Conservation (phyloP, 441 rosid genomes). For the Eruca vesicaria region DNA sequence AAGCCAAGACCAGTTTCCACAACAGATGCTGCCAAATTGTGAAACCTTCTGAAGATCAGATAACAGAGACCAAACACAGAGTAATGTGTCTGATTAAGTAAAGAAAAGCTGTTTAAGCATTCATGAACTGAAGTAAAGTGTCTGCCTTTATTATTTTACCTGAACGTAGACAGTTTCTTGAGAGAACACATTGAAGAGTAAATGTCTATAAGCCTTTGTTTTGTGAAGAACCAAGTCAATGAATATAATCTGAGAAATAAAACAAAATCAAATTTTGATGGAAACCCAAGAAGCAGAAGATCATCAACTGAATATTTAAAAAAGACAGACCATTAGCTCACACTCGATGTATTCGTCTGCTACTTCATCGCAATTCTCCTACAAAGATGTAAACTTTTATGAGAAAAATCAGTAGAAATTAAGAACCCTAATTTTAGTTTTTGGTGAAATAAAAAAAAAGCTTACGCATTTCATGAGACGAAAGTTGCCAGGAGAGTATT, state of each 20-base stretch:
- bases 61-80: not conserved
- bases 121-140: not conserved
- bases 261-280: not conserved
- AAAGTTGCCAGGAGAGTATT: constrained; percentile 67
- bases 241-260: constrained; percentile 51
- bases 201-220: constrained; percentile 67
- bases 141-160: constrained; percentile 35
- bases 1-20: constrained; percentile 55
- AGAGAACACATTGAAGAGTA: constrained; percentile 59
- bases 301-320: not conserved
- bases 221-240: constrained; percentile 83
- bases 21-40: constrained; percentile 54
- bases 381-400: not conserved
- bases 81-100: not conserved
- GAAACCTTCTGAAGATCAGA: constrained; percentile 24
- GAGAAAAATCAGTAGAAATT: not conserved
- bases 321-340: constrained; percentile 61
- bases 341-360: constrained; percentile 78
- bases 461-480: constrained; percentile 76
- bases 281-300: not conserved
- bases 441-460: not conserved
- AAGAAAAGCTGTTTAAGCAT: not conserved
- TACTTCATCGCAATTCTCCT: constrained; percentile 65
- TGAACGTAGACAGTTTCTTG: constrained; percentile 41
- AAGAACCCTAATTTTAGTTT: constrained; percentile 9